A percentile compares a stretch with the other conserved stretches of the same genome.
Evolutionary conservation across 805 yeast species (phyloP).

Genomic region (Hyphopichia homilentoma): DNA sequence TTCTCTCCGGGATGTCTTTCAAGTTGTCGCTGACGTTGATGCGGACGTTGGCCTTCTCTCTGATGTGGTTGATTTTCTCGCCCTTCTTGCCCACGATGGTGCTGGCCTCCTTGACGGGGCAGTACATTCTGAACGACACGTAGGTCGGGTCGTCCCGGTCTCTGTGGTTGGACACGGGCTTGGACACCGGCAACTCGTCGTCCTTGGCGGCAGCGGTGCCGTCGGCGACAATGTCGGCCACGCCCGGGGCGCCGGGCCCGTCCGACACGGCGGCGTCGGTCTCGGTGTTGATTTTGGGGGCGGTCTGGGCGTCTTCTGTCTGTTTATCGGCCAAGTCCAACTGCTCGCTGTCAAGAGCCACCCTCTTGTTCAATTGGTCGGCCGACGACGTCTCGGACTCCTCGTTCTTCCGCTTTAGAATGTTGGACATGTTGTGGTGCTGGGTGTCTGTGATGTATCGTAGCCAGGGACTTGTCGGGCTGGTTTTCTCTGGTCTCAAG

Average conservation of each 20-base stretch:
- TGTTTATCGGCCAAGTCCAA: constrained; percentile 40
- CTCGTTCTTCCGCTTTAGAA: constrained; percentile 68
- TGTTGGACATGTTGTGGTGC: constrained; percentile 9
- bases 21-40: constrained; percentile 72
- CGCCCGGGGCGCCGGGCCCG: constrained; percentile 3
- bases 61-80: constrained; percentile 62
- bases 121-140: constrained; percentile 69
- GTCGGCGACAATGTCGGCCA: background rate
- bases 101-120: constrained; percentile 73
- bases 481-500: too few relatives aligned
- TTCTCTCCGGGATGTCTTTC: constrained; percentile 69
- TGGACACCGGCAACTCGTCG: constrained; percentile 8
- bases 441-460: too few relatives aligned
- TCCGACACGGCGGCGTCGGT: constrained; percentile 8
- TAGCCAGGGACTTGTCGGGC: too few relatives aligned
- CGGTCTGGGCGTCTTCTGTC: constrained; percentile 41
- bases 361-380: constrained; percentile 58
- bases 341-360: constrained; percentile 65
- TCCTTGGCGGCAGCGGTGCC: background rate
- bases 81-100: constrained; percentile 77
- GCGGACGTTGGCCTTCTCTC: constrained; percentile 59
- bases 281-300: constrained; percentile 27
- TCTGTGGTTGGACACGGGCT: constrained; percentile 37
- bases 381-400: constrained; percentile 42
- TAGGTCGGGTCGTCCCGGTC: constrained; percentile 54